Evolutionary conservation across 139 green algal species (phyloP), one percentile per base, ranked within the genome.

Genomic region (Monoraphidium neglectum): DNA sequence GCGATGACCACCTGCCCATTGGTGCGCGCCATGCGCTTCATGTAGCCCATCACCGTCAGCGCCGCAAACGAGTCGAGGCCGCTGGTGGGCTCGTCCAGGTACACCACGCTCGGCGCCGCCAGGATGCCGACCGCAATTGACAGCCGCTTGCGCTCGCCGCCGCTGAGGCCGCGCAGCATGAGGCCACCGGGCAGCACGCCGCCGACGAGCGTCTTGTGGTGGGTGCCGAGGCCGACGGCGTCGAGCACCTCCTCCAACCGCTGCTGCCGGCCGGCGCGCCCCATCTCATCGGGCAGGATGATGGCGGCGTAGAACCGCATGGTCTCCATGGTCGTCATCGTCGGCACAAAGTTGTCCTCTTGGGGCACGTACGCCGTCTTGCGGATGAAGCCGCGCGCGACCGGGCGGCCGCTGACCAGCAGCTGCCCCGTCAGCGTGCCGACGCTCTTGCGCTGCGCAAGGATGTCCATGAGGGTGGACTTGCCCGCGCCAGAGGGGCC

Each of bases 131-230:
- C 83, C 21, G 80, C 93, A 43, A 97, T 95, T 69, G 64, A 78
- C 28, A 98, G 89, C 1, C 93, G 85, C 88, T 97, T 97, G 72
- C 89, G 89, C 86, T 98, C 93, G 12, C 94, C 94, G n/a, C 90
- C 90, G 4, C 54, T 82, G 1, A 95, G 79, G 21, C 93, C 93
- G 0, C 88, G 77, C 26, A 92, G 84, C 68, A 88, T 83, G 33
- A 85, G 77, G 57, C 94, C 91, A 18, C 94, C 94, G 13, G 95
- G 87, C 3, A 91, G 56, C 0, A 83, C 87, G 67, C 91, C 89
- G 16, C 88, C 91, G 28, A 91, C 87, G 76, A 90, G 74, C 24
- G 43, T 63, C 26, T 32, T 30, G 56, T 74, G 65, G 65, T 80
- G 35, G 33, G 37, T 26, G 62, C 62, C 35, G 13, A 83, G 72